Evolutionary conservation across 1,284 basidiomycete species (phyloP).

Genomic region (Heterobasidion occidentale): DNA sequence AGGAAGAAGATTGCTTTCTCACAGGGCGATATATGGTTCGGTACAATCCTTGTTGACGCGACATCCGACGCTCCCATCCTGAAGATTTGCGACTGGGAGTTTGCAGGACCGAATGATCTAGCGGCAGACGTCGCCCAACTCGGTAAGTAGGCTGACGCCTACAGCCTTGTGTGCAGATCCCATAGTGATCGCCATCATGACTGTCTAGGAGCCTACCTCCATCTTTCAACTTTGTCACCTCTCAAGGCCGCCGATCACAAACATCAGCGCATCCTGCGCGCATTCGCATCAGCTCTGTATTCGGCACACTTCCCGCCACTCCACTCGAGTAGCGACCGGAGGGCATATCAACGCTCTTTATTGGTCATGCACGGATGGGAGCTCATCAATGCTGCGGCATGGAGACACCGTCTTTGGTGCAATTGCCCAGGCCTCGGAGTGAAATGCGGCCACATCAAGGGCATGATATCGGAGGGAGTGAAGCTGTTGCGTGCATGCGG

Average conservation of each 20-base stretch:
- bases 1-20: background rate
- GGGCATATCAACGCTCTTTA: background rate
- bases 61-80: background rate
- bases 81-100: slow-evolving; percentile 4
- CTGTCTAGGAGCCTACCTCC: slow-evolving; percentile 1
- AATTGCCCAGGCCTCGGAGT: background rate
- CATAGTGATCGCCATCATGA: background rate
- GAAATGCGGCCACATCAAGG: slow-evolving; percentile 1
- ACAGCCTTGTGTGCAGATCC: background rate
- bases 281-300: background rate
- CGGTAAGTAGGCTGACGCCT: background rate
- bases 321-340: background rate
- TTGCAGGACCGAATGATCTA: slow-evolving; percentile 1
- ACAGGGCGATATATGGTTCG: slow-evolving; percentile 5
- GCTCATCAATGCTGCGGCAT: slow-evolving; percentile 3
- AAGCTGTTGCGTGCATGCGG: background rate
- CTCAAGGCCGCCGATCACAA: background rate
- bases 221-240: background rate
- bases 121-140: slow-evolving; percentile 4
- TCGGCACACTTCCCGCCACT: background rate
- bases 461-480: background rate
- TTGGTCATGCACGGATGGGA: slow-evolving; percentile 4
- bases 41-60: slow-evolving; percentile 1
- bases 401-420: slow-evolving; percentile 2
- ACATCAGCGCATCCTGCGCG: background rate